Evolutionary conservation across 1,284 basidiomycete species (phyloP).

Genomic region (Thecaphora frezii): DNA sequence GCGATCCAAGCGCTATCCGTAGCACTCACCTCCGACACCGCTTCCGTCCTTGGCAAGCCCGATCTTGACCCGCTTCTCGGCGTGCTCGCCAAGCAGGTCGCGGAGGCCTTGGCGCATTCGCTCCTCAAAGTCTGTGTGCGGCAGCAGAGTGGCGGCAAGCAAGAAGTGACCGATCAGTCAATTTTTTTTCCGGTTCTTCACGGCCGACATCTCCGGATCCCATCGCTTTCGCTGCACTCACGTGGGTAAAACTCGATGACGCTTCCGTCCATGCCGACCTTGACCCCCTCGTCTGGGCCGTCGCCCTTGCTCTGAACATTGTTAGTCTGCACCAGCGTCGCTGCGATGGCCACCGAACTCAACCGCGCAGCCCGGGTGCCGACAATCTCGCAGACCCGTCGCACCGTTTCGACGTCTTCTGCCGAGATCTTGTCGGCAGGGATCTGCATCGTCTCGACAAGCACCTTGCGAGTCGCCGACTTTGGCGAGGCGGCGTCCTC

Average conservation of each 20-base stretch:
- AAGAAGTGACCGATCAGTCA: no score
- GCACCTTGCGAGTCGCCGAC: slow-evolving; percentile 62
- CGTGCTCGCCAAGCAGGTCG: slow-evolving; percentile 75
- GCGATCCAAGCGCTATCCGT: no score
- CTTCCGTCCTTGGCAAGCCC: slow-evolving; percentile 95
- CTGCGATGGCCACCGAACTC: slow-evolving; percentile 83
- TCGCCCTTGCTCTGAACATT: slow-evolving; percentile 62
- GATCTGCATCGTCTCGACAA: slow-evolving; percentile 70
- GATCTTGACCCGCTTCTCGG: slow-evolving; percentile 77
- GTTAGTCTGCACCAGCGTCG: slow-evolving; percentile 79
- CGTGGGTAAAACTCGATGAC: slow-evolving; percentile 72
- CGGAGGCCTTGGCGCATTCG: slow-evolving; percentile 74
- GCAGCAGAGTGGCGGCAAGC: not conserved
- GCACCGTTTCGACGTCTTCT: slow-evolving; percentile 71
- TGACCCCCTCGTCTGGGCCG: slow-evolving; percentile 55
- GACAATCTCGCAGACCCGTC: slow-evolving; percentile 76
- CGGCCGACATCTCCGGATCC: no score
- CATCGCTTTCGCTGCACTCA: not conserved
- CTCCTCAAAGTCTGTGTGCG: slow-evolving; percentile 76
- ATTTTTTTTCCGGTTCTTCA: no score
- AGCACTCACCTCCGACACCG: slow-evolving; percentile 82
- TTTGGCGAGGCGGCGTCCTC: slow-evolving; percentile 15
- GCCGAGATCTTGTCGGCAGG: slow-evolving; percentile 60
- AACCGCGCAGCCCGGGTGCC: slow-evolving; percentile 79
- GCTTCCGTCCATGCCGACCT: slow-evolving; percentile 60